Conservation (phyloP, 441 rosid genomes). For the Pelargonium fulgidum region DNA sequence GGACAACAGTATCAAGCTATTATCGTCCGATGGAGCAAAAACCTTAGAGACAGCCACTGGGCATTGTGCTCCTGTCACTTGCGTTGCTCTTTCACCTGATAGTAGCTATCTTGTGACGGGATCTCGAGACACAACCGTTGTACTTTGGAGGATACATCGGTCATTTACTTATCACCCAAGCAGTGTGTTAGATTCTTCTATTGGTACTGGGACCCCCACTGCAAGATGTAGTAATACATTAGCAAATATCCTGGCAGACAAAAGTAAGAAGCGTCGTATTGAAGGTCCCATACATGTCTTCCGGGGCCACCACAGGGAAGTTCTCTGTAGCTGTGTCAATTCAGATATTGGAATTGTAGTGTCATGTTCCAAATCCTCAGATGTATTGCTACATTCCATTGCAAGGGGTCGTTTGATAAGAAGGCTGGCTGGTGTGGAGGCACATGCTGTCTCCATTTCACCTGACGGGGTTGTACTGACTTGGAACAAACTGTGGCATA, state of each 20-base stretch:
- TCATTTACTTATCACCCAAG: slow-evolving; percentile 47
- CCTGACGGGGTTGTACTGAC: slow-evolving; percentile 71
- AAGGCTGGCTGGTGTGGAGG: slow-evolving; percentile 69
- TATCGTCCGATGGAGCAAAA: slow-evolving; percentile 88
- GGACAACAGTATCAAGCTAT: slow-evolving; percentile 80
- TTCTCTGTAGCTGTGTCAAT: slow-evolving; percentile 73
- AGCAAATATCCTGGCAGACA: slow-evolving; percentile 51
- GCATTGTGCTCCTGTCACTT: slow-evolving; percentile 96
- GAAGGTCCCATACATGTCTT: slow-evolving; percentile 96
- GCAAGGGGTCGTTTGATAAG: slow-evolving; percentile 85
- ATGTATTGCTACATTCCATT: slow-evolving; percentile 70
- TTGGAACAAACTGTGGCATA: slow-evolving; percentile 57
- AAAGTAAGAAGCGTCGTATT: slow-evolving; percentile 49
- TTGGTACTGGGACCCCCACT: slow-evolving; percentile 39
- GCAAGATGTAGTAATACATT: slow-evolving; percentile 37
- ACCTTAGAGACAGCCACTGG: slow-evolving; percentile 79
- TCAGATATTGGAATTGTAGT: slow-evolving; percentile 83
- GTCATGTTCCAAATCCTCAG: slow-evolving; percentile 65
- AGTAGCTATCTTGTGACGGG: slow-evolving; percentile 87
- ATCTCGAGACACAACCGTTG: slow-evolving; percentile 72
- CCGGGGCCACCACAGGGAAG: slow-evolving; percentile 73
- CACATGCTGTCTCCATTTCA: slow-evolving; percentile 78
- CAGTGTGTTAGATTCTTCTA: slow-evolving; percentile 47
- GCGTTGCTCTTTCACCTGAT: slow-evolving; percentile 87
- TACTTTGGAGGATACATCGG: slow-evolving; percentile 87